Evolutionary conservation across 352 stramenopile genomes (phyloP).

Genomic region (Globisporangium recalcitrans): DNA sequence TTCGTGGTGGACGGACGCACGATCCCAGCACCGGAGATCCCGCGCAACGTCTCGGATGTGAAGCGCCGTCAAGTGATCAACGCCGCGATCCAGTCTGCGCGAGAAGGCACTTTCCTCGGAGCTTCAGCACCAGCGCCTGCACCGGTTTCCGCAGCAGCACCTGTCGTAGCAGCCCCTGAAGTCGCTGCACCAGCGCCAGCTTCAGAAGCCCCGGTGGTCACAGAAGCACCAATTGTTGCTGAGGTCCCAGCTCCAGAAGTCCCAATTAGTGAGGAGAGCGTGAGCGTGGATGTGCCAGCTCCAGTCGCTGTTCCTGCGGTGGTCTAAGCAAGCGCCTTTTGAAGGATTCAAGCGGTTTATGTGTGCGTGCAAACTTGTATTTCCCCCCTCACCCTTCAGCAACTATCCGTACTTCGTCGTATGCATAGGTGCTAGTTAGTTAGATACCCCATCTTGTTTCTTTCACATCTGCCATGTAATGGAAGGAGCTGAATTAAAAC

Average conservation of each 20-base stretch:
- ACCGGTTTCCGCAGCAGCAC: too few relatives aligned
- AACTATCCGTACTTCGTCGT: not conserved
- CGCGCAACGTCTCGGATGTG: conserved; percentile 56
- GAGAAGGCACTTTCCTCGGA: conserved; percentile 21
- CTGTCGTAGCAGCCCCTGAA: not conserved
- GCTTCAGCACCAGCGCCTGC: not conserved
- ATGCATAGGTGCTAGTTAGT: not conserved
- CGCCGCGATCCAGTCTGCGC: conserved; percentile 59
- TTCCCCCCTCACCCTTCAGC: not conserved
- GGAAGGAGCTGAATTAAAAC: not conserved
- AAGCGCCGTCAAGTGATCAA: conserved; percentile 69
- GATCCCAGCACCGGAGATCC: conserved; percentile 58
- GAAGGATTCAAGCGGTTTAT: conserved; percentile 1
- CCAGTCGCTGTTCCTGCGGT: not conserved
- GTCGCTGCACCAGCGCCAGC: not conserved
- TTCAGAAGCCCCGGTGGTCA: not conserved
- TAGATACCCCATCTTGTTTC: not conserved
- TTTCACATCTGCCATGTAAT: not conserved
- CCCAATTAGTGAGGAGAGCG: not conserved
- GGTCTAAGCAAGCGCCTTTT: not conserved
- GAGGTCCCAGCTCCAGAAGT: not conserved
- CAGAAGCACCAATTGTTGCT: not conserved
- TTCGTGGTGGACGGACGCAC: conserved; percentile 78
- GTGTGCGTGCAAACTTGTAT: not conserved
- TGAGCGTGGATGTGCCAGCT: conserved; percentile 4